Evolutionary conservation across 164 flowering plant species (phyloP).

Genomic region (Protea cynaroides): DNA sequence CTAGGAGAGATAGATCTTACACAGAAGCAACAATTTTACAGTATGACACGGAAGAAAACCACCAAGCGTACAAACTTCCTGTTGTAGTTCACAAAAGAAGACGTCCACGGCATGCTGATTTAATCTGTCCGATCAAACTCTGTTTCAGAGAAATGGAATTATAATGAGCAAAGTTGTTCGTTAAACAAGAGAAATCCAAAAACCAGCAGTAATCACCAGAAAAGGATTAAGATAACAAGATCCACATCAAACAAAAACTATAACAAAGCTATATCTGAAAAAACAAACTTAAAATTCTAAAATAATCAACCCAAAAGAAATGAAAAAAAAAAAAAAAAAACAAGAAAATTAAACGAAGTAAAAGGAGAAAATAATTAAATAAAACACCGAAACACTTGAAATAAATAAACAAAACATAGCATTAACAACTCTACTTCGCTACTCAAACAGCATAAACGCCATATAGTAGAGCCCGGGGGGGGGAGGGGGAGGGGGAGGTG

Average conservation of each 20-base stretch:
- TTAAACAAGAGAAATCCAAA: not conserved
- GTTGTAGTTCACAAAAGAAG: conserved; percentile 9
- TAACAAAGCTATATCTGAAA: not conserved
- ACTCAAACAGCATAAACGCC: too few species aligned
- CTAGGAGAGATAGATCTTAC: conserved; percentile 2
- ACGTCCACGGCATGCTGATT: not conserved
- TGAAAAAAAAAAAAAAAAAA: too few species aligned
- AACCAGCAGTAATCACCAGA: not conserved
- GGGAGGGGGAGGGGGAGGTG: too few species aligned
- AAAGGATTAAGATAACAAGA: not conserved
- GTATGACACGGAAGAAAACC: conserved; percentile 24
- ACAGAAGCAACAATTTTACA: conserved; percentile 14
- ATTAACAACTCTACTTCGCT: too few species aligned
- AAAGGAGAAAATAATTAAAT: too few species aligned
- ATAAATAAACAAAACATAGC: not conserved
- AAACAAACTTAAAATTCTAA: not conserved
- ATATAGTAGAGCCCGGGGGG: too few species aligned
- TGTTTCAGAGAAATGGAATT: not conserved
- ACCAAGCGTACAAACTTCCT: conserved; percentile 15
- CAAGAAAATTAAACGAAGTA: not conserved
- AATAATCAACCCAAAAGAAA: not conserved
- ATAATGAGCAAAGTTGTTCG: not conserved
- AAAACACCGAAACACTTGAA: too few species aligned
- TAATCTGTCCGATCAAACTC: not conserved
- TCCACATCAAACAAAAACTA: too few species aligned